A percentile compares a stretch with the other conserved stretches of the same genome.
These are phyloP conservation scores for Cladobotryum mycophilum DNA, from an alignment of 2,329 filamentous ascomycete species.

Conservation along the genomic window DNA sequence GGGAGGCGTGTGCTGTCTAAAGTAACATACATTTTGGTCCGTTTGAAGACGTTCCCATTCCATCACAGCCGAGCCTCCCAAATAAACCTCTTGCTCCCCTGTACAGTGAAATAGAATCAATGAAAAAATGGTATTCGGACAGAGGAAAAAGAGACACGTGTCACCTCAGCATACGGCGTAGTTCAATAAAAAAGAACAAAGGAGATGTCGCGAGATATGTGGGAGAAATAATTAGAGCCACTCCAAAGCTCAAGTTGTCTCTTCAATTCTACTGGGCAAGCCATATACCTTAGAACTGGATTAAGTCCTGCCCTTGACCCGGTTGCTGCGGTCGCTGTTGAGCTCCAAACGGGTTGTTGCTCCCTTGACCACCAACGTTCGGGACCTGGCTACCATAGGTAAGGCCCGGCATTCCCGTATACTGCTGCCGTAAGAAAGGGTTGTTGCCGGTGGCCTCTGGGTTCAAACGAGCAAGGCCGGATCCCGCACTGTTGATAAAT, in stretches of 20 bases:
- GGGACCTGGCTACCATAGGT: constrained; percentile 48
- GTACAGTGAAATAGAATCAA: constrained; percentile 5
- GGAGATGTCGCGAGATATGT: constrained; percentile 1
- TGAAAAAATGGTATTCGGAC: constrained; percentile 1
- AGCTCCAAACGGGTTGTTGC: constrained; percentile 53
- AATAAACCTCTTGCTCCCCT: constrained; percentile 5
- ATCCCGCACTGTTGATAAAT: constrained; percentile 91
- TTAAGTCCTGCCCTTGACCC: constrained; percentile 51
- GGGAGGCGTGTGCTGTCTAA: constrained; percentile 27
- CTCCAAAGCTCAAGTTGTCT: too few relatives aligned
- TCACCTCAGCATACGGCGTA: constrained; percentile 5
- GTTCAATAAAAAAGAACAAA: background rate
- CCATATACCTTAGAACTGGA: constrained; percentile 48
- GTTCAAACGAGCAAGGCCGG: constrained; percentile 65
- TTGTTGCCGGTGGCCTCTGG: constrained; percentile 74
- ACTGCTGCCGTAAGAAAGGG: constrained; percentile 80
- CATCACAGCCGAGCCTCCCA: constrained; percentile 9
- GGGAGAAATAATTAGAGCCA: background rate
- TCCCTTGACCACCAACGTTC: constrained; percentile 45
- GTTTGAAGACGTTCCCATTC: constrained; percentile 1
- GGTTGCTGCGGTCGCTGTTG: constrained; percentile 43
- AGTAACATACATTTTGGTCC: constrained; percentile 17
- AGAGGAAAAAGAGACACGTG: background rate
- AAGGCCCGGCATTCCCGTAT: constrained; percentile 65
- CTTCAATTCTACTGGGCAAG: too few relatives aligned